Conservation (phyloP, 768 basidiomycete species). For the Tulasnella sp. region DNA sequence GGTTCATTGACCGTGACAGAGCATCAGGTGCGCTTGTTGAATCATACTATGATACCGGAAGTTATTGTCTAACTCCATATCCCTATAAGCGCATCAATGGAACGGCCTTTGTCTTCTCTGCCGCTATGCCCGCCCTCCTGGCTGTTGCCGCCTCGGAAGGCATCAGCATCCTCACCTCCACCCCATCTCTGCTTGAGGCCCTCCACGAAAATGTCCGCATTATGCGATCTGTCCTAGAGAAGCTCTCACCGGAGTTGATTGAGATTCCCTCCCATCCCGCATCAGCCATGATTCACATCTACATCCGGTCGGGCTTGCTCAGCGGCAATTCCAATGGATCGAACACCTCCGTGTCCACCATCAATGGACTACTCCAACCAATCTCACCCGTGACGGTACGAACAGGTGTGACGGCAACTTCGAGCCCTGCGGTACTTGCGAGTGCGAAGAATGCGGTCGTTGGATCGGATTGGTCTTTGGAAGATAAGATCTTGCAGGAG, state of each 20-base stretch:
- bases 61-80: neutral
- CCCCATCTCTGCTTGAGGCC: constrained; percentile 60
- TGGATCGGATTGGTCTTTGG: constrained; percentile 46
- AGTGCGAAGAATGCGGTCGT: constrained; percentile 34
- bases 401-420: constrained; percentile 19
- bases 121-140: constrained; percentile 82
- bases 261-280: constrained; percentile 75
- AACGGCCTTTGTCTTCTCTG: constrained; percentile 91
- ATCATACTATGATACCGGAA: no score
- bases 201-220: constrained; percentile 74
- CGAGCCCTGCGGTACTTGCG: constrained; percentile 36
- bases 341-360: constrained; percentile 19
- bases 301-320: constrained; percentile 33
- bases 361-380: constrained; percentile 22
- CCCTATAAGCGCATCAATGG: constrained; percentile 77
- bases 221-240: constrained; percentile 73
- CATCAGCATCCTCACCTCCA: constrained; percentile 64
- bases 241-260: constrained; percentile 52
- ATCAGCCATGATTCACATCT: constrained; percentile 82
- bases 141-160: constrained; percentile 81
- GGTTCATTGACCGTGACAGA: constrained; percentile 72
- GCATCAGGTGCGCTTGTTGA: constrained; percentile 62
- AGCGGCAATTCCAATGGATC: constrained; percentile 18
- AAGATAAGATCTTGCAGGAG: constrained; percentile 80
- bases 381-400: constrained; percentile 20